phyloP scores from a whole-genome alignment of 2,329 filamentous ascomycete species.

The Pestalotiopsis sp. region DNA sequence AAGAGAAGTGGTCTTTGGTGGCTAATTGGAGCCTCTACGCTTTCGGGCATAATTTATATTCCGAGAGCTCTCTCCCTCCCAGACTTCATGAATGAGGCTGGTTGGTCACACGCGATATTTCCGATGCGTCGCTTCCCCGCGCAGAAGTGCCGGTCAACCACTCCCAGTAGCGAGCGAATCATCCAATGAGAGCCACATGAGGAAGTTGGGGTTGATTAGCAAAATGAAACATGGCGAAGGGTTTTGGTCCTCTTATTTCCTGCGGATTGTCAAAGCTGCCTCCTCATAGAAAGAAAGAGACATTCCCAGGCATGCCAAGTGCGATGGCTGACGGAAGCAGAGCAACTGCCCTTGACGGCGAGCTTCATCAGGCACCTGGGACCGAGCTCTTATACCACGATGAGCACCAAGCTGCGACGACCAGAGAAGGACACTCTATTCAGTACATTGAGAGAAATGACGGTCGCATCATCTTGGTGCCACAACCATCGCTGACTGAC shows the following conservation, averaged over 20 bases:
- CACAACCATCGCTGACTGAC: constrained; percentile 43
- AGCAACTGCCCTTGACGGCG: neutral
- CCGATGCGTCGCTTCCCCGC: neutral
- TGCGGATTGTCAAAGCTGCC: no score
- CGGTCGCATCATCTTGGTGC: constrained; percentile 39
- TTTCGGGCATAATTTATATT: neutral
- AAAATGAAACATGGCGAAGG: no score
- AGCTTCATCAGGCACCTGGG: neutral
- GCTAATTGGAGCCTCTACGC: neutral
- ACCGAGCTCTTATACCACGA: neutral
- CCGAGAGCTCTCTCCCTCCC: neutral
- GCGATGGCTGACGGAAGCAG: no score
- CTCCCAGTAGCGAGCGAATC: neutral
- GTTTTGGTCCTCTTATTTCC: no score
- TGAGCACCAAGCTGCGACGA: neutral
- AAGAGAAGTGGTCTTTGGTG: no score
- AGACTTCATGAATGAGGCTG: neutral
- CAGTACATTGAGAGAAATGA: neutral
- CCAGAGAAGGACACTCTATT: neutral
- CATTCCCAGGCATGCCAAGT: no score
- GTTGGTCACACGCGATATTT: neutral
- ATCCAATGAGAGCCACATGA: neutral
- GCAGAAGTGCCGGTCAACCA: neutral
- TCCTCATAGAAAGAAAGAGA: no score
- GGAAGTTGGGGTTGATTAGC: neutral